These are phyloP conservation scores for Talaromyces sp. DNA, from an alignment of 2,329 filamentous ascomycete genomes.

Conservation along the genomic window DNA sequence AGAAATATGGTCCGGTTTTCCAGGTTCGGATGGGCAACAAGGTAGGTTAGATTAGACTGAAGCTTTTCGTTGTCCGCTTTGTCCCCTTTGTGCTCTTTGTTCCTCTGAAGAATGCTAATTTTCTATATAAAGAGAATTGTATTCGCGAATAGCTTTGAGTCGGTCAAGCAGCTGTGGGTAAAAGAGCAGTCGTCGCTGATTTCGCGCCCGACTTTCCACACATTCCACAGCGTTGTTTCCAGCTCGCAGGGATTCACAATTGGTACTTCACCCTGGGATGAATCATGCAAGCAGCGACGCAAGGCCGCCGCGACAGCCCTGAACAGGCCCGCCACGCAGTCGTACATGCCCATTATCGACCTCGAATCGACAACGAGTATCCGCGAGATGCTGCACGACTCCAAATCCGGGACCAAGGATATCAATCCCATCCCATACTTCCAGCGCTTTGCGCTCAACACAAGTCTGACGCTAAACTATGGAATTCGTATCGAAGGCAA, in stretches of 20 bases:
- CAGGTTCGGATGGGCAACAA: slow-evolving; percentile 61
- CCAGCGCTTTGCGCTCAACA: slow-evolving; percentile 70
- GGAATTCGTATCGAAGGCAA: slow-evolving; percentile 69
- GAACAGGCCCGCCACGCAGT: slow-evolving; percentile 68
- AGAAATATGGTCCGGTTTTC: slow-evolving; percentile 59
- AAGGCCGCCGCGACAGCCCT: slow-evolving; percentile 75
- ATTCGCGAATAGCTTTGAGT: slow-evolving; percentile 72
- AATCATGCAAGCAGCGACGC: slow-evolving; percentile 68
- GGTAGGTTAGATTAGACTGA: slow-evolving; percentile 17
- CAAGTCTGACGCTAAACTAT: slow-evolving; percentile 71
- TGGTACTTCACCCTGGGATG: slow-evolving; percentile 77
- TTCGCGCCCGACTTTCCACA: slow-evolving; percentile 71
- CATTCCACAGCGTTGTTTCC: slow-evolving; percentile 74
- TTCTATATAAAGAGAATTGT: slow-evolving; percentile 53
- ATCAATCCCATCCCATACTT: slow-evolving; percentile 69
- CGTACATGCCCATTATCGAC: slow-evolving; percentile 77
- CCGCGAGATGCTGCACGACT: slow-evolving; percentile 63
- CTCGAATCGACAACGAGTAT: slow-evolving; percentile 68
- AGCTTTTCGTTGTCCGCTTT: too few species aligned
- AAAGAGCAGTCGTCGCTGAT: slow-evolving; percentile 72
- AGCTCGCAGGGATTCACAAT: slow-evolving; percentile 75
- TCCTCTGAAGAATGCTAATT: slow-evolving; percentile 8
- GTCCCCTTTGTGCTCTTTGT: slow-evolving; percentile 22
- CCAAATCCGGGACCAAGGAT: slow-evolving; percentile 54
- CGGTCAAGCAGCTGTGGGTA: slow-evolving; percentile 68